Conservation (phyloP, 306 rosid species). For the Vicia sativa region DNA sequence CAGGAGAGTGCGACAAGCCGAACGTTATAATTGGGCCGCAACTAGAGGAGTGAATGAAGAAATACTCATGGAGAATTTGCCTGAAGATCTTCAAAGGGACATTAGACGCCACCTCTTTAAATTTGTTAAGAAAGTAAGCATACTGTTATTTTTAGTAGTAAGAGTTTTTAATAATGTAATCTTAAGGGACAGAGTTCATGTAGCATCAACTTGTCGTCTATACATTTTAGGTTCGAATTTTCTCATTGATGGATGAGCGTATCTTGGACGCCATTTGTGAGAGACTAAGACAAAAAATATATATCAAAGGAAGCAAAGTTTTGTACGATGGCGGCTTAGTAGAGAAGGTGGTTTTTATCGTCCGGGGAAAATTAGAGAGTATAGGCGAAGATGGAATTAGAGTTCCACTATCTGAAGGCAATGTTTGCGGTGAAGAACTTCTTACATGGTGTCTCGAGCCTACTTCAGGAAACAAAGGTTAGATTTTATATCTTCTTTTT, state of each 20-base stretch:
- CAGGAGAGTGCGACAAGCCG: constrained; percentile 79
- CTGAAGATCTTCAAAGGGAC: constrained; percentile 81
- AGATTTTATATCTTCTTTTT: neutral
- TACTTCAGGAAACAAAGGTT: constrained; percentile 71
- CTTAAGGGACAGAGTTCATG: neutral
- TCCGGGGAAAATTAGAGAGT: constrained; percentile 80
- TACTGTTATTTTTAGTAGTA: neutral
- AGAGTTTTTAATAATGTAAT: neutral
- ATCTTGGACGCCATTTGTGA: constrained; percentile 77
- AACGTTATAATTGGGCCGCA: constrained; percentile 84
- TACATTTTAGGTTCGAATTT: constrained; percentile 68
- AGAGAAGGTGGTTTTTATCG: constrained; percentile 88
- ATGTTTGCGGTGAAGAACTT: constrained; percentile 90
- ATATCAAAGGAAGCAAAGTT: constrained; percentile 75
- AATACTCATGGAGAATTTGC: constrained; percentile 70
- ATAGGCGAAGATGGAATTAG: constrained; percentile 63
- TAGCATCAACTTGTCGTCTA: neutral
- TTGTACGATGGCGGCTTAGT: constrained; percentile 59
- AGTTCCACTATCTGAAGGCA: constrained; percentile 69
- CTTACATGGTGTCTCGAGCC: constrained; percentile 88
- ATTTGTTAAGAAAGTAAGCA: constrained; percentile 37
- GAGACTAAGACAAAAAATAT: constrained; percentile 75
- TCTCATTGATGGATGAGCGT: constrained; percentile 73
- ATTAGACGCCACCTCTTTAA: constrained; percentile 77
- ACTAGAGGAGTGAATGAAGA: constrained; percentile 95